Evolutionary conservation across 2,329 filamentous ascomycete species (phyloP).

Genomic region (Ophiostoma sp.): DNA sequence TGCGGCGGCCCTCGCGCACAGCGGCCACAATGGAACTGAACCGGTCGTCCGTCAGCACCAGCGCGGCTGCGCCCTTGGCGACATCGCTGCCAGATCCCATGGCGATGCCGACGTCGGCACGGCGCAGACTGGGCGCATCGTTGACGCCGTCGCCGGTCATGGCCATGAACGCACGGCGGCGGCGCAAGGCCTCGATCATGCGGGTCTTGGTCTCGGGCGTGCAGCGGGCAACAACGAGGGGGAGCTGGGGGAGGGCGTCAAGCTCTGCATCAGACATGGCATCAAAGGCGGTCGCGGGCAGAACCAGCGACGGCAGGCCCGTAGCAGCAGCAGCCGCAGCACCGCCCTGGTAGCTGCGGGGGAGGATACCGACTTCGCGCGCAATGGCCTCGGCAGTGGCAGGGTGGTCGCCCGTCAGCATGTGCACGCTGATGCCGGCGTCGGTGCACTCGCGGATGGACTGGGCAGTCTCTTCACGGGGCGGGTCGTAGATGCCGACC

Average conservation of each 20-base stretch:
- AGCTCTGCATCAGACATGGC: conserved; percentile 69
- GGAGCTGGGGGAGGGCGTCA: conserved; percentile 67
- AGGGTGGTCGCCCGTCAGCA: conserved; percentile 79
- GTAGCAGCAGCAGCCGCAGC: conserved; percentile 40
- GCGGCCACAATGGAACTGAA: conserved; percentile 81
- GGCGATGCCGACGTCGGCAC: conserved; percentile 79
- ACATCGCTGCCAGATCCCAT: conserved; percentile 89
- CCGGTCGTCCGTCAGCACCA: conserved; percentile 82
- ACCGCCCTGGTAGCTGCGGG: conserved; percentile 54
- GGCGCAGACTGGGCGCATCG: conserved; percentile 74
- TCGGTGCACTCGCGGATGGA: conserved; percentile 65
- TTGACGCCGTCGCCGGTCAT: conserved; percentile 91
- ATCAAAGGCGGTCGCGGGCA: conserved; percentile 75
- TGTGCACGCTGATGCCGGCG: conserved; percentile 74
- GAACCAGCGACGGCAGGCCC: conserved; percentile 64
- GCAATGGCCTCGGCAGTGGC: conserved; percentile 75
- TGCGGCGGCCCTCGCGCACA: conserved; percentile 74
- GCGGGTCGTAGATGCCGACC: conserved; percentile 80
- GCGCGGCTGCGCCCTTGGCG: conserved; percentile 74
- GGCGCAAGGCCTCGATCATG: conserved; percentile 83
- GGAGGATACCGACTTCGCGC: conserved; percentile 71
- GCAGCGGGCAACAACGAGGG: conserved; percentile 77
- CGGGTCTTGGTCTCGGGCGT: conserved; percentile 81
- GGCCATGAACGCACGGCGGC: conserved; percentile 68
- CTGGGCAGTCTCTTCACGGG: conserved; percentile 70